Evolutionary conservation across 2,329 filamentous ascomycete genomes (phyloP).

Genomic region (Fusarium sp.): DNA sequence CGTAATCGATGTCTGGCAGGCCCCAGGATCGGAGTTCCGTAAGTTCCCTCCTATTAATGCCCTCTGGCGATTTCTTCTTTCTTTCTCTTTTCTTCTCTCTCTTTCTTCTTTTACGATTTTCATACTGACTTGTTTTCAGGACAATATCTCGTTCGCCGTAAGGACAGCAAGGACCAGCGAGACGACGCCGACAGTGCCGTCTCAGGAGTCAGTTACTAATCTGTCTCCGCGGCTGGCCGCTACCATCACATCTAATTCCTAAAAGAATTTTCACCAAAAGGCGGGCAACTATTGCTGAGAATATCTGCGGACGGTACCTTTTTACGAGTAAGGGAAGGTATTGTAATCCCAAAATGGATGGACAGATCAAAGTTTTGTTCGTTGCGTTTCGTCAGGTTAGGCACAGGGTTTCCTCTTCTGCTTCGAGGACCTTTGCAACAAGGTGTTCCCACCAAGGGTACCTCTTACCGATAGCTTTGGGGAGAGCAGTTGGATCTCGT

Average conservation of each 20-base stretch:
- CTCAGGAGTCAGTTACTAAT: constrained; percentile 43
- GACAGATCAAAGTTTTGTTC: constrained; percentile 16
- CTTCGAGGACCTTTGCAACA: constrained; percentile 45
- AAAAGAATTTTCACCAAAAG: constrained; percentile 39
- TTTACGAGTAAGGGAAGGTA: background rate
- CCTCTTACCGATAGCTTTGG: constrained; percentile 44
- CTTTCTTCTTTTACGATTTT: constrained; percentile 12
- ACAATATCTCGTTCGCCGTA: constrained; percentile 51
- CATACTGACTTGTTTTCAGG: constrained; percentile 43
- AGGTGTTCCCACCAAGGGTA: constrained; percentile 54
- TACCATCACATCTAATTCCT: constrained; percentile 18
- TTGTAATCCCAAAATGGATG: constrained; percentile 20
- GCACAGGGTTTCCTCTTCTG: constrained; percentile 50
- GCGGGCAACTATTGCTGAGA: constrained; percentile 41
- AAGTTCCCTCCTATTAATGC: constrained; percentile 22
- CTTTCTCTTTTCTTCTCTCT: background rate
- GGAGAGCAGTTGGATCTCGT: constrained; percentile 15
- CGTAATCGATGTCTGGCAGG: constrained; percentile 50
- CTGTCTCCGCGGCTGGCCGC: constrained; percentile 7
- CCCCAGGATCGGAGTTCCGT: constrained; percentile 52
- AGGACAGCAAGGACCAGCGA: constrained; percentile 41
- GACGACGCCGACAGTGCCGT: constrained; percentile 53
- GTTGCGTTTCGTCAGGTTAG: constrained; percentile 46
- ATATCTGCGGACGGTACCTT: constrained; percentile 28
- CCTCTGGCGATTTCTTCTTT: background rate